These are phyloP conservation scores for Alternaria postmessia DNA, from an alignment of 2,329 filamentous ascomycete genomes.

Conservation along the genomic window DNA sequence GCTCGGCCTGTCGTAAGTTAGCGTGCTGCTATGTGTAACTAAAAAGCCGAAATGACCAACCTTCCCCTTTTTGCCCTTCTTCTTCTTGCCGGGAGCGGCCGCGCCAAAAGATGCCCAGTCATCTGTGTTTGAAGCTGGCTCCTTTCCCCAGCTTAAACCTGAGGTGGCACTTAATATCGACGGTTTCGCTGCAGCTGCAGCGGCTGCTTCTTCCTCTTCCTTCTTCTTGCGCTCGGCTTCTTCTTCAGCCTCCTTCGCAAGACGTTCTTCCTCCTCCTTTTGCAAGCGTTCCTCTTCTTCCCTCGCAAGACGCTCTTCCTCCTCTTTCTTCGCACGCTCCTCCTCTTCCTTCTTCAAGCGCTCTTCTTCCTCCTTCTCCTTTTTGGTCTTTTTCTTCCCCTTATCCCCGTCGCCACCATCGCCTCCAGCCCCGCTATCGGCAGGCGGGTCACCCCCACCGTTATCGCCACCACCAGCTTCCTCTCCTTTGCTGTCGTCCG, in stretches of 20 bases:
- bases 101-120: constrained; percentile 41
- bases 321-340: constrained; percentile 47
- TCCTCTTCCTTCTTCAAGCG: constrained; percentile 50
- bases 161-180: constrained; percentile 31
- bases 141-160: constrained; percentile 43
- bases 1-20: constrained; percentile 42
- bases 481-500: constrained; percentile 58
- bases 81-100: constrained; percentile 39
- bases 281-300: constrained; percentile 48
- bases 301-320: constrained; percentile 45
- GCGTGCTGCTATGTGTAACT: constrained; percentile 39
- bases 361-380: constrained; percentile 48
- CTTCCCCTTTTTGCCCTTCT: constrained; percentile 53
- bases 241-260: constrained; percentile 50
- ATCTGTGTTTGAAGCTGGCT: constrained; percentile 34
- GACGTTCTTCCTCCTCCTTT: constrained; percentile 45
- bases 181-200: constrained; percentile 38
- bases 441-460: constrained; percentile 46
- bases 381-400: constrained; percentile 54
- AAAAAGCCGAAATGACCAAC: constrained; percentile 46
- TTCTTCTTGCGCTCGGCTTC: constrained; percentile 49
- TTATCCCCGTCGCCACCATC: constrained; percentile 45
- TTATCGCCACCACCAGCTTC: constrained; percentile 48
- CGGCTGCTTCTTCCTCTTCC: constrained; percentile 46
- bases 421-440: constrained; percentile 46